phyloP scores from a whole-genome alignment of 371 early-diverging fungal genomes.

The Rhizomucor miehei region DNA sequence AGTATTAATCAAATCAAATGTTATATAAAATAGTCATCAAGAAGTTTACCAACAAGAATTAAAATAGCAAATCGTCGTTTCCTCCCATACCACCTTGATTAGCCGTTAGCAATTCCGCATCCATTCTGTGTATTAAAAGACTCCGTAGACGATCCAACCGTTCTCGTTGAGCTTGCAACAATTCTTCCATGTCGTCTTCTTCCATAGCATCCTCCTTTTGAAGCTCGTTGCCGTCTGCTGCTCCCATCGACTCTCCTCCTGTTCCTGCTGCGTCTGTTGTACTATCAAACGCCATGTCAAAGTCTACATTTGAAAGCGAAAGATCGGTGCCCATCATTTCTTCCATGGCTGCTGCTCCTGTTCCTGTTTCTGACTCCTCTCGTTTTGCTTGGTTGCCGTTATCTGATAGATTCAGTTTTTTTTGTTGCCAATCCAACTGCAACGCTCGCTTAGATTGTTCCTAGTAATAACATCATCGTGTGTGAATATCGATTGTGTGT shows the following conservation, averaged over 20 bases:
- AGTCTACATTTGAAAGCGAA: conserved; percentile 4
- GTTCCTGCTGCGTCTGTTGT: not conserved
- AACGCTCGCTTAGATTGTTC: conserved; percentile 45
- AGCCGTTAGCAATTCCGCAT: conserved; percentile 23
- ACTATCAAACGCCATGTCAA: conserved; percentile 10
- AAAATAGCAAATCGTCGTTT: conserved; percentile 46
- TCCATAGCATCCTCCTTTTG: conserved; percentile 8
- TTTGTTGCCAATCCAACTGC: conserved; percentile 36
- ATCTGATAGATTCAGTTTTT: conserved; percentile 10
- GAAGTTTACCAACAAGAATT: not conserved
- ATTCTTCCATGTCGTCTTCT: conserved; percentile 44
- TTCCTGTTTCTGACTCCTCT: conserved; percentile 19
- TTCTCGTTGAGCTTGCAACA: conserved; percentile 43
- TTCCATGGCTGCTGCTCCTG: conserved; percentile 16
- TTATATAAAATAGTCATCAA: not conserved
- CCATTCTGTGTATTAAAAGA: conserved; percentile 42
- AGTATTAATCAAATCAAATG: no score
- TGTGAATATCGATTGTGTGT: not conserved
- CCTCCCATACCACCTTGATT: conserved; percentile 26
- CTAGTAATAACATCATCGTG: conserved; percentile 2
- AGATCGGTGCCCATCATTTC: conserved; percentile 15
- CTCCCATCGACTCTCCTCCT: no score
- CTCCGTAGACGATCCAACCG: conserved; percentile 39
- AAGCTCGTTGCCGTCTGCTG: not conserved
- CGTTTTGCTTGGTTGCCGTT: conserved; percentile 16